phyloP scores from a whole-genome alignment of 495 filamentous ascomycete genomes.

The Daldinia bambusicola region DNA sequence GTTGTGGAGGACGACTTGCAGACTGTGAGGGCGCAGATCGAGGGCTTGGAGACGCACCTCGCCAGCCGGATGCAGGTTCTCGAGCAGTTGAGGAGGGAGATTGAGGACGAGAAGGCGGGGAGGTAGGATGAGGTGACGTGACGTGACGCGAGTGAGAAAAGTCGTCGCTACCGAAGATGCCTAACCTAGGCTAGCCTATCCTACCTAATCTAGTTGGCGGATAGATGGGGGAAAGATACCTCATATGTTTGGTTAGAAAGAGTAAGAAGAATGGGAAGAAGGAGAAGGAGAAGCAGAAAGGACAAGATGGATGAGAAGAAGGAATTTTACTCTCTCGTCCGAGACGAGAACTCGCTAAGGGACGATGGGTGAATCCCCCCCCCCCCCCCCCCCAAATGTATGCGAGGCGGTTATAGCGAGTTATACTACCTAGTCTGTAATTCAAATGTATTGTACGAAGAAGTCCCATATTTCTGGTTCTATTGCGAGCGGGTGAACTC shows the following conservation, averaged over 20 bases:
- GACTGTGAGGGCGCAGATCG: constrained; percentile 79
- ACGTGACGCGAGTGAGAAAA: no score
- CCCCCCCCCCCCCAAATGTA: neutral
- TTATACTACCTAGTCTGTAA: constrained; percentile 26
- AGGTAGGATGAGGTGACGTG: constrained; percentile 39
- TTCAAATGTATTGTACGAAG: constrained; percentile 19
- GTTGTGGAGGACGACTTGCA: constrained; percentile 74
- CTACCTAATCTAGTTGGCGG: no score
- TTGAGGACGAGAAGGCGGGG: constrained; percentile 72
- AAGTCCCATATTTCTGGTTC: constrained; percentile 13
- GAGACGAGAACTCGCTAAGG: neutral
- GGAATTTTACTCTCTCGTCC: neutral
- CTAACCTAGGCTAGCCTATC: no score
- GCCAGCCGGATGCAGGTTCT: constrained; percentile 67
- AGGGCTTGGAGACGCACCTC: constrained; percentile 73
- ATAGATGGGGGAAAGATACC: neutral
- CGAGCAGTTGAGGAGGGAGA: constrained; percentile 64
- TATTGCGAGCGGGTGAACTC: constrained; percentile 2
- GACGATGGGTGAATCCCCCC: neutral
- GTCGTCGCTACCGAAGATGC: no score
- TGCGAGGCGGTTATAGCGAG: constrained; percentile 8
- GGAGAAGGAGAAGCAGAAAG: neutral
- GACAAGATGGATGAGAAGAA: neutral
- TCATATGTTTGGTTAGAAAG: neutral
- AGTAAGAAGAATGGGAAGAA: neutral